phyloP scores from a whole-genome alignment of 352 stramenopile species.

The Thalassiosira hispida region DNA sequence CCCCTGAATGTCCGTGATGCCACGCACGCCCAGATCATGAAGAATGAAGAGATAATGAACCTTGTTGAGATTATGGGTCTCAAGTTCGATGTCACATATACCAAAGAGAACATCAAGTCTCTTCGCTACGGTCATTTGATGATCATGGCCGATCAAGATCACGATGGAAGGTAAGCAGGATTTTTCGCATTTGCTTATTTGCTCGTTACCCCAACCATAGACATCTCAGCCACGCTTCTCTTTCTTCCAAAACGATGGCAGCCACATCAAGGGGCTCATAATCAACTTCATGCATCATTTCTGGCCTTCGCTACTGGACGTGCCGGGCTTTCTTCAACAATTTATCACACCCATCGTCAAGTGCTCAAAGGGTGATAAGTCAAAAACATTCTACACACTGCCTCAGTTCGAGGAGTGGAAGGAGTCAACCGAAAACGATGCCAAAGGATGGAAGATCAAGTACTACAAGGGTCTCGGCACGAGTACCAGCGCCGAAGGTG shows the following conservation, averaged over 20 bases:
- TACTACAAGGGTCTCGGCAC: conserved; percentile 99
- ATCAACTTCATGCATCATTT: conserved; percentile 99
- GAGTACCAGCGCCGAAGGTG: conserved; percentile 89
- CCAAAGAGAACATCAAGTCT: conserved; percentile 88
- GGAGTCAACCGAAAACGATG: conserved; percentile 82
- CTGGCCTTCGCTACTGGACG: conserved; percentile 95
- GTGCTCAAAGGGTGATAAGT: conserved; percentile 87
- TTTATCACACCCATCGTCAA: conserved; percentile 99
- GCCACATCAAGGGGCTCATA: conserved; percentile 98
- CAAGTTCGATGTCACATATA: conserved; percentile 95
- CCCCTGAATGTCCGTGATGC: conserved; percentile 99
- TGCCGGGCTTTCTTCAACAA: conserved; percentile 95
- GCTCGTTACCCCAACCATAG: too few species aligned
- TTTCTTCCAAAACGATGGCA: conserved; percentile 85
- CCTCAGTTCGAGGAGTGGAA: conserved; percentile 97
- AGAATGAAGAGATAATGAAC: conserved; percentile 96
- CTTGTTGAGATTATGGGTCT: conserved; percentile 95
- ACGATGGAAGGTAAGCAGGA: not conserved
- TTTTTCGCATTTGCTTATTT: conserved; percentile 45
- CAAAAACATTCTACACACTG: conserved; percentile 95
- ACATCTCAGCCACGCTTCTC: too few species aligned
- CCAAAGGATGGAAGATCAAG: conserved; percentile 95
- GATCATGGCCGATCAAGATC: conserved; percentile 99
- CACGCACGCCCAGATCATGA: conserved; percentile 94
- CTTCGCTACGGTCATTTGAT: conserved; percentile 99